Conservation (phyloP, 192 early-diverging fungal genomes). For the Backusella parvicylindrica region DNA sequence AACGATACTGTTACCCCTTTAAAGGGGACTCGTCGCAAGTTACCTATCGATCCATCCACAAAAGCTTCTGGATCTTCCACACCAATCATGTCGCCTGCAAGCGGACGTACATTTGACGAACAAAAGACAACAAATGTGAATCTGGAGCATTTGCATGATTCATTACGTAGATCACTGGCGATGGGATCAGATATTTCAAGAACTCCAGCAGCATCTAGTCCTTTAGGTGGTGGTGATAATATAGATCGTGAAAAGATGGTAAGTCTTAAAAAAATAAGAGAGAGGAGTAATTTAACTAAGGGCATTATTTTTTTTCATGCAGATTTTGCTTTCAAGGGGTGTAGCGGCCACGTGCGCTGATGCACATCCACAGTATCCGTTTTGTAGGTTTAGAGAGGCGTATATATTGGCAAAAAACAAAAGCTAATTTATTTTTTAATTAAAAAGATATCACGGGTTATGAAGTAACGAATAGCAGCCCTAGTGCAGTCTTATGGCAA, state of each 20-base stretch:
- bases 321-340: constrained; percentile 30
- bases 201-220: constrained; percentile 17
- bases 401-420: background rate
- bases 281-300: background rate
- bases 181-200: constrained; percentile 16
- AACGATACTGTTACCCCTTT: background rate
- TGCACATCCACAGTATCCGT: constrained; percentile 43
- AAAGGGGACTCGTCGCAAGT: background rate
- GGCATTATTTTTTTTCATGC: background rate
- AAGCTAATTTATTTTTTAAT: background rate
- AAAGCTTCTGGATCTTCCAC: constrained; percentile 4
- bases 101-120: constrained; percentile 32
- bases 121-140: constrained; percentile 29
- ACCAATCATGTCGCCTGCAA: background rate
- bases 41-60: background rate
- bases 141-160: constrained; percentile 59
- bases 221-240: constrained; percentile 1
- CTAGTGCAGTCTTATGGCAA: constrained; percentile 73
- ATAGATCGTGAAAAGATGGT: constrained; percentile 24
- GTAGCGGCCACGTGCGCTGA: constrained; percentile 42
- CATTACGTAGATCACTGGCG: constrained; percentile 41
- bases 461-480: constrained; percentile 44
- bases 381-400: constrained; percentile 27
- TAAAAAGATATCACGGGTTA: constrained; percentile 43
- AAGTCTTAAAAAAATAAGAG: background rate